Evolutionary conservation across 805 yeast genomes (phyloP).

Genomic region (Scheffersomyces lignosus): DNA sequence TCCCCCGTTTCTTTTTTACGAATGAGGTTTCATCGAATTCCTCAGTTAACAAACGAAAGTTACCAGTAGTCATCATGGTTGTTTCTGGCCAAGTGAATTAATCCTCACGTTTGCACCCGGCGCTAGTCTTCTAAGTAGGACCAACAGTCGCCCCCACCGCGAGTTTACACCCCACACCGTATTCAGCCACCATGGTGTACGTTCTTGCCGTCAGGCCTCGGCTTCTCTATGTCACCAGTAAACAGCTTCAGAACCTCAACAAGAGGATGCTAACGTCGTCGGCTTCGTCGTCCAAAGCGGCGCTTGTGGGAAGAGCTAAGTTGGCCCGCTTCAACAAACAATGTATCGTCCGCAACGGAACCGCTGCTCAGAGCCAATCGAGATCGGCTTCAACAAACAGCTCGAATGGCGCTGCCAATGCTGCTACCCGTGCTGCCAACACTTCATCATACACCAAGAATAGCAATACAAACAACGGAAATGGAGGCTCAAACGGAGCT

Average conservation of each 20-base stretch:
- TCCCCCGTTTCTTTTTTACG: no score
- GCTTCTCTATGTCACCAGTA: conserved; percentile 14
- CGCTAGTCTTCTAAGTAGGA: no score
- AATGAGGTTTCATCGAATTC: no score
- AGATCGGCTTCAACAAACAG: conserved; percentile 3
- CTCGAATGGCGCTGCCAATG: not conserved
- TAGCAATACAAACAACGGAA: not conserved
- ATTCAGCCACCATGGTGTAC: conserved; percentile 10
- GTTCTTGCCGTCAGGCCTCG: conserved; percentile 21
- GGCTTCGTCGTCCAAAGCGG: no score
- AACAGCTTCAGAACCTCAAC: conserved; percentile 14
- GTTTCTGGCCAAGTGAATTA: no score
- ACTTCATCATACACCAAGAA: not conserved
- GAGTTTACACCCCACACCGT: not conserved
- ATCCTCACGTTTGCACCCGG: no score
- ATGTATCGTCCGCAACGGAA: no score
- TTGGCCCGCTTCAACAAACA: no score
- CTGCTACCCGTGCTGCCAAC: not conserved
- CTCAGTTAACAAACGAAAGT: no score
- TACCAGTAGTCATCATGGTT: no score
- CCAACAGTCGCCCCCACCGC: no score
- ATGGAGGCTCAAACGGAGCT: not conserved
- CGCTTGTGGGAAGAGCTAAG: no score
- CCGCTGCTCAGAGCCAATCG: conserved; percentile 2
- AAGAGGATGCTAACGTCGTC: conserved; percentile 15